Conservation (phyloP, 2,329 filamentous ascomycete species). For the Trichoderma sp. region DNA sequence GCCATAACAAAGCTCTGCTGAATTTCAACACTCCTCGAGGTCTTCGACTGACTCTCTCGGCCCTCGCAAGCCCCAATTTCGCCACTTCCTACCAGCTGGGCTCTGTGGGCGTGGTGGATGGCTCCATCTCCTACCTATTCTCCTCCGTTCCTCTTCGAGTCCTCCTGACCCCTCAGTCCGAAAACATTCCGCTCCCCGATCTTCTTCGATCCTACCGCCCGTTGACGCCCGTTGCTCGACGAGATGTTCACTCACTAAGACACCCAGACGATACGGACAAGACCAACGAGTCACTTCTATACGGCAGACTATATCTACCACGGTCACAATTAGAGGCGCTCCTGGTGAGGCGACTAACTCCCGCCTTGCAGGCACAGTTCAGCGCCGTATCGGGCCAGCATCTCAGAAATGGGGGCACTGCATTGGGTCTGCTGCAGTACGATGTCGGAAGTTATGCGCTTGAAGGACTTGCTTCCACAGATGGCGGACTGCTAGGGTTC, state of each 20-base stretch:
- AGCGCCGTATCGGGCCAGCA: conserved; percentile 72
- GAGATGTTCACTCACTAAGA: conserved; percentile 25
- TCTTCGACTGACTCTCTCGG: conserved; percentile 81
- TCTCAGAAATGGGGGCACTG: conserved; percentile 71
- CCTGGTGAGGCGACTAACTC: conserved; percentile 73
- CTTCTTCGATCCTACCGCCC: conserved; percentile 82
- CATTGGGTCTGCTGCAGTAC: conserved; percentile 72
- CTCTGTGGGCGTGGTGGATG: conserved; percentile 86
- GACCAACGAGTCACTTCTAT: conserved; percentile 59
- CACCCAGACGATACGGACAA: conserved; percentile 27
- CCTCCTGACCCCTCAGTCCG: conserved; percentile 64
- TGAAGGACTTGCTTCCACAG: conserved; percentile 88
- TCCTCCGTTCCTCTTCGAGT: conserved; percentile 75
- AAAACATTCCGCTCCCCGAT: conserved; percentile 70
- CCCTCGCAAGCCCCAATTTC: conserved; percentile 87
- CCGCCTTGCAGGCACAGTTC: conserved; percentile 75
- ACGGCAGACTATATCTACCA: conserved; percentile 78
- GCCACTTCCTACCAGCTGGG: conserved; percentile 91
- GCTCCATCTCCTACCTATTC: conserved; percentile 95
- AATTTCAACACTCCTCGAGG: conserved; percentile 85
- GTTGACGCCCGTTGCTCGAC: conserved; percentile 57
- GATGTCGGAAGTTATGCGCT: conserved; percentile 84
- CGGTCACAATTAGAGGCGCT: conserved; percentile 83
- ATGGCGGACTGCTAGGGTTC: conserved; percentile 83
- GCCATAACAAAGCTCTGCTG: conserved; percentile 63